Evolutionary conservation across 2,329 filamentous ascomycete genomes (phyloP).

Genomic region (Hypoxylon sp.): DNA sequence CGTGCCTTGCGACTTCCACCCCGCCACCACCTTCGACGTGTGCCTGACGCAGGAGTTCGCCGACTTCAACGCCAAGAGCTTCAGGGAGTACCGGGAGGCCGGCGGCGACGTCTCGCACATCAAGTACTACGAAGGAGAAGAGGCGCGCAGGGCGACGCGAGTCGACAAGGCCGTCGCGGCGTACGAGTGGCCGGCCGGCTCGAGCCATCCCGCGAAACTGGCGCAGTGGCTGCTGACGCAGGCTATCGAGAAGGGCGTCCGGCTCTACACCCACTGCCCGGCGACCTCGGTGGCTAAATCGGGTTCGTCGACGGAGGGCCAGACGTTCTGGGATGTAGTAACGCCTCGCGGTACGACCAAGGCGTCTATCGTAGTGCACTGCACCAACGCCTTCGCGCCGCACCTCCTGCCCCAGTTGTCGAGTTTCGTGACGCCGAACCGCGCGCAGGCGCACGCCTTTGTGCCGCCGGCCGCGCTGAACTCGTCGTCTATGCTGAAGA

Average conservation of each 20-base stretch:
- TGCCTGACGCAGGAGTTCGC: slow-evolving; percentile 62
- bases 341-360: slow-evolving; percentile 52
- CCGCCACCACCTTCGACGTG: slow-evolving; percentile 60
- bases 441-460: slow-evolving; percentile 59
- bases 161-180: slow-evolving; percentile 56
- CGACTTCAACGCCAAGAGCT: slow-evolving; percentile 56
- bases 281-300: slow-evolving; percentile 48
- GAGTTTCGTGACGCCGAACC: slow-evolving; percentile 55
- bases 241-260: slow-evolving; percentile 53
- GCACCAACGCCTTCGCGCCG: slow-evolving; percentile 56
- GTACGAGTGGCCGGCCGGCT: slow-evolving; percentile 64
- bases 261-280: slow-evolving; percentile 58
- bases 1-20: slow-evolving; percentile 60
- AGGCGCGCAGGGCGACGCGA: slow-evolving; percentile 54
- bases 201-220: slow-evolving; percentile 61
- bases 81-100: slow-evolving; percentile 54
- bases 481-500: slow-evolving; percentile 50
- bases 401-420: slow-evolving; percentile 53
- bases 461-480: slow-evolving; percentile 55
- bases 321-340: slow-evolving; percentile 48
- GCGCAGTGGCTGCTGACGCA: slow-evolving; percentile 59
- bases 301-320: slow-evolving; percentile 30
- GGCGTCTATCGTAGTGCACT: slow-evolving; percentile 52
- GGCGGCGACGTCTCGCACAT: slow-evolving; percentile 59
- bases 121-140: slow-evolving; percentile 54